phyloP scores from a whole-genome alignment of 176 grass and related monocot species.

The Coix lacrymajobi region DNA sequence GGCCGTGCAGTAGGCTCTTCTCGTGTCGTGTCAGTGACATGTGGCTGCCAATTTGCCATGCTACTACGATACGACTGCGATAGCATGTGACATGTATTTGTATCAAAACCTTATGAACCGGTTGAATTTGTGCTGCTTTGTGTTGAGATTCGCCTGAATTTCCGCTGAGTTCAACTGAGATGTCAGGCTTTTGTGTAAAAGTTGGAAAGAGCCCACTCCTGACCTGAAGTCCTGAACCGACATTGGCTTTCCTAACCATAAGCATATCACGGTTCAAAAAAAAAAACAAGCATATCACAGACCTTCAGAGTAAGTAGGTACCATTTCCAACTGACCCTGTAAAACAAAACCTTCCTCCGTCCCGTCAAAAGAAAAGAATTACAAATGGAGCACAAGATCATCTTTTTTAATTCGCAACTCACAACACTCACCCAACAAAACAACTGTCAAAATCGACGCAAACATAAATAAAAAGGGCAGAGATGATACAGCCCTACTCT shows the following conservation, averaged over 20 bases:
- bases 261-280: no score
- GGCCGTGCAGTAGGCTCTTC: no score
- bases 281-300: no score
- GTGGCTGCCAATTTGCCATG: background rate
- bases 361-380: background rate
- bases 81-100: background rate
- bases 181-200: background rate
- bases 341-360: background rate
- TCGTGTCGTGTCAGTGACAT: no score
- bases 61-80: background rate
- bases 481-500: background rate
- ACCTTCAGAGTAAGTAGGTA: background rate
- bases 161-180: background rate
- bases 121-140: background rate
- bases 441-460: background rate
- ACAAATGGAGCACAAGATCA: background rate
- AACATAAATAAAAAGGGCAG: background rate
- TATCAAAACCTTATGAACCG: background rate
- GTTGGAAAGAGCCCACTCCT: no score
- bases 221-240: background rate
- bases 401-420: background rate
- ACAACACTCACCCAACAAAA: background rate
- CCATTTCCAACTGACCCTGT: background rate
- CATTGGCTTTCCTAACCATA: background rate
- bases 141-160: background rate